phyloP scores from a whole-genome alignment of 768 basidiomycete species.

The Kwoniella botswanensis region DNA sequence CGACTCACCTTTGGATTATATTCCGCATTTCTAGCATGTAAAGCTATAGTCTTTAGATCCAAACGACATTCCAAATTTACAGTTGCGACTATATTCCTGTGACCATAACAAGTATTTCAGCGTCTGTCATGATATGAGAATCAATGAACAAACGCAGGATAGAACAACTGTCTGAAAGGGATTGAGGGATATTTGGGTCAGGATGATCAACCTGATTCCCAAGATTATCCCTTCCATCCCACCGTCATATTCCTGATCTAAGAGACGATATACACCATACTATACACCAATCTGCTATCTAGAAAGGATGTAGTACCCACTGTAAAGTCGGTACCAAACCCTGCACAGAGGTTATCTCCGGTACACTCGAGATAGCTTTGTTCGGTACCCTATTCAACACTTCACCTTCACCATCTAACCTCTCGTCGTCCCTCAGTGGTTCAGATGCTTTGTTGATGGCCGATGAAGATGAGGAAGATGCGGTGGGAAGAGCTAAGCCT shows the following conservation, averaged over 20 bases:
- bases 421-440: constrained; percentile 10
- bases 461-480: constrained; percentile 6
- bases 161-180: constrained; percentile 1
- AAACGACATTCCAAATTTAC: constrained; percentile 96
- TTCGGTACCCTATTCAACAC: constrained; percentile 22
- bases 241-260: neutral
- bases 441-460: neutral
- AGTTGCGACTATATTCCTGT: constrained; percentile 91
- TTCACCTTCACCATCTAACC: constrained; percentile 21
- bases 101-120: neutral
- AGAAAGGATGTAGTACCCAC: constrained; percentile 57
- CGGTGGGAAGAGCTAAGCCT: constrained; percentile 32
- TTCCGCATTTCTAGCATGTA: constrained; percentile 97
- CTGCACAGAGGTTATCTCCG: constrained; percentile 89
- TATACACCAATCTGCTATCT: no score
- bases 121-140: neutral
- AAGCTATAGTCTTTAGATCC: constrained; percentile 96
- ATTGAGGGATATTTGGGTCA: neutral
- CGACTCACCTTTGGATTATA: constrained; percentile 99
- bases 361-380: constrained; percentile 43
- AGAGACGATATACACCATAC: no score
- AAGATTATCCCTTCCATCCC: neutral
- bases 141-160: neutral
- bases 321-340: constrained; percentile 99
- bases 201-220: neutral